Evolutionary conservation across 78 protist species (phyloP), one percentile per base, ranked within the genome.

Genomic region (Isochrysis galbana): DNA sequence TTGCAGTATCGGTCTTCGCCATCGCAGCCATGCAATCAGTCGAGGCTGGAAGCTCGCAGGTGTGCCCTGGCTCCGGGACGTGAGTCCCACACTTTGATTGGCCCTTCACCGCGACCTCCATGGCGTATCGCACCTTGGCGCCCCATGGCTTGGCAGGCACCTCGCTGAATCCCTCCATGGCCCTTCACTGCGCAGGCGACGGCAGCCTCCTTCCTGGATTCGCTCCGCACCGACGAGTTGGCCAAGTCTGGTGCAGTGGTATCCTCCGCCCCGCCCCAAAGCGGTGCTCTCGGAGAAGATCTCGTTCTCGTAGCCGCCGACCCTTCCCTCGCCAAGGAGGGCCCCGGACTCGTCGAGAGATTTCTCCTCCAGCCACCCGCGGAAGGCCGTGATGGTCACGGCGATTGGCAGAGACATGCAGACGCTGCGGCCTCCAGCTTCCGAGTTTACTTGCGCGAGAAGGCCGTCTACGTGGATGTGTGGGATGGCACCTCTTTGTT

Each of bases 401-500:
- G 7, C 11, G 77, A 69, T 19, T 34, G 42, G 42, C 46, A 29
- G 82, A 21, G n/a, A 4, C 4, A 19, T 10, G 82, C 42, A 19
- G 4, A 38, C 46, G 32, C 17, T 38, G 46, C 32, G 51, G 36
- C 48, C 25, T 10, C 2, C 26, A 45, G 87, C 11, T 42, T 78
- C 51, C 19, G 7, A 14, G n/a, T 1, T 21, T 78, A 42, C 87
- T 21, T 78, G 44, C 32, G 0, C 39, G 25, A 7, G 38, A 39
- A 41, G 5, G 0, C n/a, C 29, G 44, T 78, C 34, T 39, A 2
- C 51, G 36, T 78, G 26, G 87, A 78, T n/a, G 87, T 78, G 51
- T 78, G 87, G 87, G 87, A 78, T 34, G 87, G 87, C 34, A n/a
- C 4, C 51, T 42, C 51, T 14, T 47, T 78, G 51, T 47, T 78